phyloP scores from a whole-genome alignment of 2,329 filamentous ascomycete species.

The Fusarium compactum region DNA sequence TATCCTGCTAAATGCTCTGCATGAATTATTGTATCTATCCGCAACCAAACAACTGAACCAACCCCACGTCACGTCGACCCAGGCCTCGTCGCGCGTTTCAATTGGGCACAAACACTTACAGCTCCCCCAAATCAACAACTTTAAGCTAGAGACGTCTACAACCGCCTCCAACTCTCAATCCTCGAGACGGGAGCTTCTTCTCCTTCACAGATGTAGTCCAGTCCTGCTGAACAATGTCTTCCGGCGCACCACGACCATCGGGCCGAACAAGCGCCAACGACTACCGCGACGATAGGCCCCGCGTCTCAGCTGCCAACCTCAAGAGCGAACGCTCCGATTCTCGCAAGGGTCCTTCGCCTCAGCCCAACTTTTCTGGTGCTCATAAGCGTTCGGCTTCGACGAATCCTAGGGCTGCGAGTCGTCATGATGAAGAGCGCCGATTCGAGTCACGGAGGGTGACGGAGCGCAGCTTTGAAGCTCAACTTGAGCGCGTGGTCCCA shows the following conservation, averaged over 20 bases:
- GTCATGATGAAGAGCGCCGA: conserved; percentile 57
- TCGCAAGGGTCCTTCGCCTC: conserved; percentile 53
- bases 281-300: conserved; percentile 52
- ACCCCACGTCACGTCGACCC: conserved; percentile 43
- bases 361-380: conserved; percentile 53
- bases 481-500: conserved; percentile 70
- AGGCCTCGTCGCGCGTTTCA: conserved; percentile 41
- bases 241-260: conserved; percentile 57
- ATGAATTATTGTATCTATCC: background rate
- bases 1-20: background rate
- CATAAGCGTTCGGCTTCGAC: conserved; percentile 70
- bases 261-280: conserved; percentile 59
- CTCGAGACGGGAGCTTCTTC: conserved; percentile 5
- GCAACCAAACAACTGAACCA: conserved; percentile 14
- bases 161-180: conserved; percentile 1
- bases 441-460: conserved; percentile 66
- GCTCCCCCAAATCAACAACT: conserved; percentile 34
- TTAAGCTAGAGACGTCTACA: background rate
- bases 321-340: conserved; percentile 53
- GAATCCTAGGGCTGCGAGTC: conserved; percentile 64
- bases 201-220: conserved; percentile 53
- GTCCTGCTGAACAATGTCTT: conserved; percentile 56
- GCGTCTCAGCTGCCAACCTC: conserved; percentile 49
- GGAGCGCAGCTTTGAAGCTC: conserved; percentile 69
- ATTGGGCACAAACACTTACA: conserved; percentile 48